A percentile compares a stretch with the other conserved stretches of the same genome.
These are phyloP conservation scores for Aureobasidium sp. DNA, from an alignment of 2,329 filamentous ascomycete genomes.

Conservation along the genomic window DNA sequence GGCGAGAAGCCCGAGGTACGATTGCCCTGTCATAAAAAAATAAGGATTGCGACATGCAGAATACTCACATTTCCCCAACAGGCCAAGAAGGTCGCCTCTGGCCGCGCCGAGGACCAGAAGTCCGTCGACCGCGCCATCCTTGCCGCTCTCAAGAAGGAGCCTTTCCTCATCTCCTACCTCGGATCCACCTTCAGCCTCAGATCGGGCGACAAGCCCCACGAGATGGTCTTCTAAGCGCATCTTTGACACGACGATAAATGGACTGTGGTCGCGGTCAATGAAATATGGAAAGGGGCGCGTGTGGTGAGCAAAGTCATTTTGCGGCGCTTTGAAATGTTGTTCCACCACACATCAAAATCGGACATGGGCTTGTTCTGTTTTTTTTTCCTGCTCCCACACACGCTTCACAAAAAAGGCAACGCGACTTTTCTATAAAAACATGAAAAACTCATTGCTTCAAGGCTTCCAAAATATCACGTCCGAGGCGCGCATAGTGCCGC, in stretches of 20 bases:
- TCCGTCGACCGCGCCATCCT: slow-evolving; percentile 93
- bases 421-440: slow-evolving; percentile 16
- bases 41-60: background rate
- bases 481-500: slow-evolving; percentile 17
- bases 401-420: slow-evolving; percentile 9
- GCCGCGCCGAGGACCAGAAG: slow-evolving; percentile 96
- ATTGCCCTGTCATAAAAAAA: background rate
- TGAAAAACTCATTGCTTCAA: slow-evolving; percentile 16
- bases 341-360: slow-evolving; percentile 13
- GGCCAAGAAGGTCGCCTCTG: slow-evolving; percentile 85
- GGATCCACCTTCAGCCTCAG: slow-evolving; percentile 94
- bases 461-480: slow-evolving; percentile 14
- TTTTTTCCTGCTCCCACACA: background rate
- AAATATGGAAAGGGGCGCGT: slow-evolving; percentile 15
- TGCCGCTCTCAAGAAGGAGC: slow-evolving; percentile 96
- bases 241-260: slow-evolving; percentile 16
- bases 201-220: slow-evolving; percentile 98
- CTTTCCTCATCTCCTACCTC: slow-evolving; percentile 89
- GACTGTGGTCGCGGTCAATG: slow-evolving; percentile 13
- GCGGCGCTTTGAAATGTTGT: slow-evolving; percentile 16
- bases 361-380: slow-evolving; percentile 17
- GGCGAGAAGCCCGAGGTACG: slow-evolving; percentile 94
- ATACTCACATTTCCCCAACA: slow-evolving; percentile 18
- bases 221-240: slow-evolving; percentile 96
- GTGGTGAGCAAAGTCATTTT: slow-evolving; percentile 14